phyloP scores from a whole-genome alignment of 2,329 filamentous ascomycete genomes.

The Colletotrichum sansevieriae region DNA sequence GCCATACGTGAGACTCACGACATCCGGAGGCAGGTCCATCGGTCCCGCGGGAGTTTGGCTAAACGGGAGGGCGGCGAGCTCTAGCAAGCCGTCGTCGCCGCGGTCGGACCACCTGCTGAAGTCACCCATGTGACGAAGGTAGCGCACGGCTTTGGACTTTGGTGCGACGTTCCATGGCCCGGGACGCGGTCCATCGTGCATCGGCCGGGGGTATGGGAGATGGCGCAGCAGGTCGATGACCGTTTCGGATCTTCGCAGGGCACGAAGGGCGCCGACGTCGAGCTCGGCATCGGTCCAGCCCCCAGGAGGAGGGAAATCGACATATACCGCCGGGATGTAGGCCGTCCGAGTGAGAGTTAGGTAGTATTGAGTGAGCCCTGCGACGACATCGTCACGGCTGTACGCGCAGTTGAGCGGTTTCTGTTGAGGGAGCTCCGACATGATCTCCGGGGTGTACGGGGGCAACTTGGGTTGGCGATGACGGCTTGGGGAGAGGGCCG shows the following conservation, averaged over 20 bases:
- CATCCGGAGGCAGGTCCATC: constrained; percentile 34
- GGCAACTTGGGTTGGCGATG: not conserved
- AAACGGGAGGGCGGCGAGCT: constrained; percentile 28
- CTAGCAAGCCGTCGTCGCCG: constrained; percentile 30
- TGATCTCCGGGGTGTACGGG: not conserved
- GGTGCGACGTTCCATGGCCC: constrained; percentile 39
- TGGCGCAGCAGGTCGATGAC: constrained; percentile 39
- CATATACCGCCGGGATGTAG: constrained; percentile 27
- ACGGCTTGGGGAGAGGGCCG: not conserved
- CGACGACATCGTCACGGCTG: constrained; percentile 32
- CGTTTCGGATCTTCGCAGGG: constrained; percentile 34
- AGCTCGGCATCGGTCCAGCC: constrained; percentile 40
- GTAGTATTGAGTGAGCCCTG: constrained; percentile 34
- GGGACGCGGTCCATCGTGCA: constrained; percentile 38
- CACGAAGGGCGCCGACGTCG: constrained; percentile 34
- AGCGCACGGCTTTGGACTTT: constrained; percentile 32
- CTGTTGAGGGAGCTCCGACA: constrained; percentile 5
- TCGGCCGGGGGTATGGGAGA: constrained; percentile 35
- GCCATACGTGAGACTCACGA: constrained; percentile 25
- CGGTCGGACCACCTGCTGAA: constrained; percentile 37
- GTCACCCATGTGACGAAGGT: constrained; percentile 33
- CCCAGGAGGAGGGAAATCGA: constrained; percentile 28
- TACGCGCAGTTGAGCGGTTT: constrained; percentile 34
- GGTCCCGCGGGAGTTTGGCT: constrained; percentile 26
- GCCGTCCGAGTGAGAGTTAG: constrained; percentile 20